These are phyloP conservation scores for Neofusicoccum ribis DNA, from an alignment of 2,329 filamentous ascomycete species.

Conservation along the genomic window DNA sequence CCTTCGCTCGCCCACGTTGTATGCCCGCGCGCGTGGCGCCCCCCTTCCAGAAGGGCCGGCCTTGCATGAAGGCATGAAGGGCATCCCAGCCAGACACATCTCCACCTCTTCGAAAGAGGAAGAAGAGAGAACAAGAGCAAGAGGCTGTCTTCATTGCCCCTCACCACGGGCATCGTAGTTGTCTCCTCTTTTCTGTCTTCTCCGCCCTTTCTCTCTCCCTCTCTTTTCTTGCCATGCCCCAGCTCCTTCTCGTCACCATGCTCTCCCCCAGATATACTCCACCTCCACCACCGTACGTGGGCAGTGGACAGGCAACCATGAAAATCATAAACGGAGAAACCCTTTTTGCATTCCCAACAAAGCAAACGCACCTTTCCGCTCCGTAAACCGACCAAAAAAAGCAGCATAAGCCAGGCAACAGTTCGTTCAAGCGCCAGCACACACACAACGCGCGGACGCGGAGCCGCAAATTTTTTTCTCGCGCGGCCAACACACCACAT, in stretches of 20 bases:
- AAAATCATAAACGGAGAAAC: neutral
- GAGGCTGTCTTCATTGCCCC: neutral
- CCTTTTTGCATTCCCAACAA: neutral
- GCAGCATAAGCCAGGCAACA: no score
- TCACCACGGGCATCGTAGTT: neutral
- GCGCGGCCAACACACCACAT: neutral
- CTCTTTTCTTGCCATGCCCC: neutral
- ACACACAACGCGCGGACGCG: neutral
- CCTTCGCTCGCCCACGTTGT: neutral
- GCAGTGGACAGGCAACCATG: neutral
- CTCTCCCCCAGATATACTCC: constrained; percentile 4
- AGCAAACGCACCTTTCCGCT: neutral
- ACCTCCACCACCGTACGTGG: neutral
- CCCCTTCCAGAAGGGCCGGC: neutral
- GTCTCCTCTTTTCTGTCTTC: neutral
- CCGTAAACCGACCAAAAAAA: no score
- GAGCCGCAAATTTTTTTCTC: neutral
- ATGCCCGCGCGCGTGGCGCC: neutral
- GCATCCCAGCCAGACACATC: neutral
- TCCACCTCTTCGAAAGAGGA: neutral
- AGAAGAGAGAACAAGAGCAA: neutral
- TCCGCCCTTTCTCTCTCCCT: neutral
- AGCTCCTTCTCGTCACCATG: no score
- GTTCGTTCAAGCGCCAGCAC: neutral
- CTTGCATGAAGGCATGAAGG: neutral